Evolutionary conservation across 192 early-diverging fungal genomes (phyloP).

Genomic region (Rhizoclosmatium globosum): DNA sequence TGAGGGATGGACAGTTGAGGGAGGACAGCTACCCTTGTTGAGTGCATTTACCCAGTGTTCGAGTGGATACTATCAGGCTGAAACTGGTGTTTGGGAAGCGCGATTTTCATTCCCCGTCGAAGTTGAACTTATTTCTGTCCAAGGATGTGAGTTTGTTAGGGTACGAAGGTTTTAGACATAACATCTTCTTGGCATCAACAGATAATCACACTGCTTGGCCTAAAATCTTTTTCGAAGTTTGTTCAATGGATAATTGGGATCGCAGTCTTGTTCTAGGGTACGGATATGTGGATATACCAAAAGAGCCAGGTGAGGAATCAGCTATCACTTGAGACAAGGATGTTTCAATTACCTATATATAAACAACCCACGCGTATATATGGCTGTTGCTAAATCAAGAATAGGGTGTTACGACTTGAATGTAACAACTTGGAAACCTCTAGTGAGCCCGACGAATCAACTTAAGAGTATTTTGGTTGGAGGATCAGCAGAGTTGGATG

Average conservation of each 20-base stretch:
- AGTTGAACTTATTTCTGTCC: slow-evolving; percentile 27
- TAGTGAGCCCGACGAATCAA: slow-evolving; percentile 22
- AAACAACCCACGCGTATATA: not conserved
- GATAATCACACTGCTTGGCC: slow-evolving; percentile 39
- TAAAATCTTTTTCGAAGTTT: slow-evolving; percentile 44
- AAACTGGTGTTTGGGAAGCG: slow-evolving; percentile 4
- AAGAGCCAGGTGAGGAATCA: slow-evolving; percentile 35
- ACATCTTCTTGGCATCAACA: not conserved
- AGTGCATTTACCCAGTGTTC: slow-evolving; percentile 26
- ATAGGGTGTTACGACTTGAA: slow-evolving; percentile 39
- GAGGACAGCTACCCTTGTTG: slow-evolving; percentile 21
- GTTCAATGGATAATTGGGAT: slow-evolving; percentile 52
- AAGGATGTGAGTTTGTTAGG: slow-evolving; percentile 16
- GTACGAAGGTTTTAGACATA: not conserved
- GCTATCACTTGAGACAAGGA: not conserved
- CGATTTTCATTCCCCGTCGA: slow-evolving; percentile 28
- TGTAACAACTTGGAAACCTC: slow-evolving; percentile 50
- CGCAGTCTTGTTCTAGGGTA: slow-evolving; percentile 48
- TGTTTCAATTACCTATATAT: not conserved
- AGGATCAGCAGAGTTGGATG: slow-evolving; percentile 45
- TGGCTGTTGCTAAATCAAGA: not conserved
- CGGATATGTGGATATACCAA: slow-evolving; percentile 46
- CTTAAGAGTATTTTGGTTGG: slow-evolving; percentile 49
- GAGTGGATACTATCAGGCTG: not conserved
- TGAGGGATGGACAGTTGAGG: slow-evolving; percentile 36